Base-by-base conservation (phyloP, 1,139 yeast species). In the Chernovozyma aurita region DNA sequence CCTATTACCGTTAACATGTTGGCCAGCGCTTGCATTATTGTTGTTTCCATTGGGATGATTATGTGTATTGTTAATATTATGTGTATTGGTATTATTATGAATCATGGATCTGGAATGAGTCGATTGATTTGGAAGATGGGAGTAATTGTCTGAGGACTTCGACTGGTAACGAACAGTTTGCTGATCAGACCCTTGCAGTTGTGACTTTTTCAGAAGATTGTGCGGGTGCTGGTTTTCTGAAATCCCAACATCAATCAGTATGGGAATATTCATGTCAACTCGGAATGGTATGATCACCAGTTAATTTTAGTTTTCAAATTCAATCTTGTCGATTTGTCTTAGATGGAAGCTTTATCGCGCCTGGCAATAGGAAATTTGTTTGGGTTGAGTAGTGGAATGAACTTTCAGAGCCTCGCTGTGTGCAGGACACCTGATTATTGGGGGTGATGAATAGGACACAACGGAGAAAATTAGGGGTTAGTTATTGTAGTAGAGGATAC, bases 1-100 rank as follows among this genome's bases (percentile, higher is more conserved):
- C 4, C 40, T 21, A 7, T 30, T 30, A 18, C 21, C 30, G 20
- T 4, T 26, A 13, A 26, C 28, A 16, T 26, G 28, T 6, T 26
- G 6, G 28, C 8, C 12, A 12, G 9, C 18, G 12, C 12, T 26
- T 7, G 8, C 8, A 20, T 9, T 20, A 20, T 20, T 20, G 22
- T 20, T 20, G 9, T n/a, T n/a, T 21, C 16, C 29, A 18, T 4
- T 22, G 12, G n/a, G 12, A n/a, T 22, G 25, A n/a, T 22, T 22
- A n/a, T 11, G 12, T 11, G 25, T 22, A n/a, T n/a, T 22, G n/a
- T 26, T 13, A 26, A 6, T 26, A 16, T 13, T 16, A 16, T 16
- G 6, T 13, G 15, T 26, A 26, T 16, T 26, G 6, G 28, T 6
- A 16, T 6, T 26, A 6, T 6, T 26, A 20, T 6, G 6, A 20